Evolutionary conservation across 352 stramenopile species (phyloP).

Genomic region (Peronospora destructor): DNA sequence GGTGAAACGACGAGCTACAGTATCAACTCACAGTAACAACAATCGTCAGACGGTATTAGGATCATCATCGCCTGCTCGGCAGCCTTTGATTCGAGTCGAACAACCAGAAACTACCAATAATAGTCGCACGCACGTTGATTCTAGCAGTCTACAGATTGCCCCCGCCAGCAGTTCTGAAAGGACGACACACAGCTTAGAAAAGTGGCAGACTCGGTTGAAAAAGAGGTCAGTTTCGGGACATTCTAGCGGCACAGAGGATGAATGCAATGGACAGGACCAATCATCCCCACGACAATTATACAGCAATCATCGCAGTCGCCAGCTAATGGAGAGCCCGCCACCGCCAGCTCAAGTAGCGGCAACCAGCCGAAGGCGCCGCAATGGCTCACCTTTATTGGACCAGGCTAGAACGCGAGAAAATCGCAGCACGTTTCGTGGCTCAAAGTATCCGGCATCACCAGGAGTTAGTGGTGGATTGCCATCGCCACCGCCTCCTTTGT

Average conservation of each 20-base stretch:
- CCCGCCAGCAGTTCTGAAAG: conserved; percentile 11
- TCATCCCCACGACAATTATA: conserved; percentile 18
- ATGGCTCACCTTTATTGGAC: conserved; percentile 16
- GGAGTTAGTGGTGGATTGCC: conserved; percentile 11
- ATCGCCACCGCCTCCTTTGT: conserved; percentile 20
- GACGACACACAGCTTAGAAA: conserved; percentile 18
- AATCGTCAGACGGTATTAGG: conserved; percentile 10
- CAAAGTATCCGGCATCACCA: conserved; percentile 15
- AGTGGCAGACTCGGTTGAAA: conserved; percentile 26
- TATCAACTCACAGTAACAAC: conserved; percentile 18
- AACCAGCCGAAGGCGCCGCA: conserved; percentile 18
- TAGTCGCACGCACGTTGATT: conserved; percentile 3
- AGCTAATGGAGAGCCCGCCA: conserved; percentile 35
- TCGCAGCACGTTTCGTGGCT: conserved; percentile 21
- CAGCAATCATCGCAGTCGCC: conserved; percentile 28
- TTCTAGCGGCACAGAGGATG: conserved; percentile 29
- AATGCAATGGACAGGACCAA: conserved; percentile 14
- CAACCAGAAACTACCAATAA: conserved; percentile 12
- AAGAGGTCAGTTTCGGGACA: conserved; percentile 23
- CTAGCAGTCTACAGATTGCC: conserved; percentile 9
- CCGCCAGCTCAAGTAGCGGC: conserved; percentile 20
- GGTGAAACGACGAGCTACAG: conserved; percentile 38
- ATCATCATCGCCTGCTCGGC: conserved; percentile 14
- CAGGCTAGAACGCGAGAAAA: conserved; percentile 8
- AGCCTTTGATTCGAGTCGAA: conserved; percentile 12